phyloP scores from a whole-genome alignment of 208 protist genomes.

The Acanthamoeba polyphaga region DNA sequence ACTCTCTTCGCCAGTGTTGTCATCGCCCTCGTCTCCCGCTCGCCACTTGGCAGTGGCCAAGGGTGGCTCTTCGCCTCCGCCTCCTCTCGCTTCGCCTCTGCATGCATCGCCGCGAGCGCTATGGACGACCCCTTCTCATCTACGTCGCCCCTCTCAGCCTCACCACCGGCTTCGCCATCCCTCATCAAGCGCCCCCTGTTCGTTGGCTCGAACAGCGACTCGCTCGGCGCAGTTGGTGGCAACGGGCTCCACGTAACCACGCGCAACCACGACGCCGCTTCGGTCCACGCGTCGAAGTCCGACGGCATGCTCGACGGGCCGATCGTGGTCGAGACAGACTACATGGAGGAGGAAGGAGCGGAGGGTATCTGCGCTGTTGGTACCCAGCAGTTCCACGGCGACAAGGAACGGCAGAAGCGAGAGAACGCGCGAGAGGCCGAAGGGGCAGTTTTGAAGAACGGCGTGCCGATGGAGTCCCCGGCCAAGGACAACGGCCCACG shows the following conservation, averaged over 20 bases:
- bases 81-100: no score
- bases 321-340: background rate
- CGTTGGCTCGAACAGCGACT: background rate
- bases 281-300: background rate
- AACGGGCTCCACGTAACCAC: background rate
- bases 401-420: slow-evolving; percentile 15
- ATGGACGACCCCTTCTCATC: background rate
- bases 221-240: background rate
- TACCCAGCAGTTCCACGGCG: background rate
- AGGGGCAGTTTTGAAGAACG: background rate
- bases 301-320: background rate
- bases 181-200: background rate
- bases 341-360: background rate
- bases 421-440: background rate
- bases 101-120: background rate
- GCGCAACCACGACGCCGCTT: background rate
- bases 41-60: background rate
- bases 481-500: background rate
- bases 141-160: background rate
- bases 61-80: background rate
- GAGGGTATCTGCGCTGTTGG: background rate
- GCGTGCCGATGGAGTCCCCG: background rate
- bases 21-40: background rate
- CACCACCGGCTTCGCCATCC: background rate
- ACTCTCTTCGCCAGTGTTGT: background rate